Conservation (phyloP, 306 rosid species). For the Abrus pulchellus region DNA sequence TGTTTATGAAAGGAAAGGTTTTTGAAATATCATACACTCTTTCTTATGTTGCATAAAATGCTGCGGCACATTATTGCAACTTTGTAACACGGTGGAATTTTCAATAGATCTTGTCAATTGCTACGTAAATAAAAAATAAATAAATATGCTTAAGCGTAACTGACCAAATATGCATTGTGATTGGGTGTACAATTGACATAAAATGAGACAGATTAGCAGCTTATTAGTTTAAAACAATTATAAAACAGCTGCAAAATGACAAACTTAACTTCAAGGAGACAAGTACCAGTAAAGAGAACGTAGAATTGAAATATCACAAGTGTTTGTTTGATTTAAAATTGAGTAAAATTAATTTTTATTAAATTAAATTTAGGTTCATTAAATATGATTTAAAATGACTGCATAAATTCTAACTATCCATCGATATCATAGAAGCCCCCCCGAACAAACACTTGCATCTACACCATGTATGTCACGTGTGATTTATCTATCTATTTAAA, state of each 20-base stretch:
- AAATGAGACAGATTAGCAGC: constrained; percentile 23
- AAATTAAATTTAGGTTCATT: no score
- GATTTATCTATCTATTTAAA: background rate
- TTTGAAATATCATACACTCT: background rate
- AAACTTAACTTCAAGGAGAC: background rate
- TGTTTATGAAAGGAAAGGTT: background rate
- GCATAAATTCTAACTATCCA: no score
- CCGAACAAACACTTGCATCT: background rate
- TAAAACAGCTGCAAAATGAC: background rate
- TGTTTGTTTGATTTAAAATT: no score
- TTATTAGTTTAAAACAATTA: background rate
- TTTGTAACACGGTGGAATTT: background rate
- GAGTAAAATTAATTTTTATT: no score
- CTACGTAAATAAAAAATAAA: constrained; percentile 1
- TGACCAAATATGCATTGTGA: background rate
- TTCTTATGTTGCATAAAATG: constrained; percentile 17
- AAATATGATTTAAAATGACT: no score
- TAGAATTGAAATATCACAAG: background rate
- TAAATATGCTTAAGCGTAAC: background rate
- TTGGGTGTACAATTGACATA: constrained; percentile 4
- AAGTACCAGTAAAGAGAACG: background rate
- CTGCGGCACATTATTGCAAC: background rate
- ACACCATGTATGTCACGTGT: background rate
- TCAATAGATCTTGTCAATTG: background rate
- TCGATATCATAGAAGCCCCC: background rate